Evolutionary conservation across 305 asterid genomes (phyloP).

Genomic region (Salvia sclarea): DNA sequence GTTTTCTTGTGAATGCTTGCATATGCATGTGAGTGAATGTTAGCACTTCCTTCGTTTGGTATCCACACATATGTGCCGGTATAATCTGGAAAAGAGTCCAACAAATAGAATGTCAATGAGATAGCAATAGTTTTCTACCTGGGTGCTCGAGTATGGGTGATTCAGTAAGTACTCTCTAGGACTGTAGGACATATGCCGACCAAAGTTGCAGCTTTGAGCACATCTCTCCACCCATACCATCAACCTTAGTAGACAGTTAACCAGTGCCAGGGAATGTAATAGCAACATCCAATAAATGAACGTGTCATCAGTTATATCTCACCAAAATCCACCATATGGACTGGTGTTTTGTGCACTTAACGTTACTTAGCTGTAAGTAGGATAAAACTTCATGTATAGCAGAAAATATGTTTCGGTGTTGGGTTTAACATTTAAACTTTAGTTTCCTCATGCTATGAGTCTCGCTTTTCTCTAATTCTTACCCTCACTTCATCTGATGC

Average conservation of each 20-base stretch:
- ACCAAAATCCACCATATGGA: background rate
- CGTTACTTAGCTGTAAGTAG: background rate
- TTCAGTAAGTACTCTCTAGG: background rate
- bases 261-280: background rate
- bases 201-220: slow-evolving; percentile 1
- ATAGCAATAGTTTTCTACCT: slow-evolving; percentile 2
- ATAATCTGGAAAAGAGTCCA: slow-evolving; percentile 5
- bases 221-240: slow-evolving; percentile 5
- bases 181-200: background rate
- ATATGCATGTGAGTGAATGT: background rate
- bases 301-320: background rate
- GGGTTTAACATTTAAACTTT: background rate
- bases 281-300: background rate
- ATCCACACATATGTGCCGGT: background rate
- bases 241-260: background rate
- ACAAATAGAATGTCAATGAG: background rate
- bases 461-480: background rate
- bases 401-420: background rate
- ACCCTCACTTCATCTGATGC: background rate
- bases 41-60: background rate
- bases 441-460: background rate
- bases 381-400: background rate
- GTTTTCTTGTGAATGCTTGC: background rate
- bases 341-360: background rate
- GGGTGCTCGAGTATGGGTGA: background rate